A percentile compares a stretch with the other conserved stretches of the same genome.
Conservation (phyloP, 306 rosid species). For the Mimosa pudica region DNA sequence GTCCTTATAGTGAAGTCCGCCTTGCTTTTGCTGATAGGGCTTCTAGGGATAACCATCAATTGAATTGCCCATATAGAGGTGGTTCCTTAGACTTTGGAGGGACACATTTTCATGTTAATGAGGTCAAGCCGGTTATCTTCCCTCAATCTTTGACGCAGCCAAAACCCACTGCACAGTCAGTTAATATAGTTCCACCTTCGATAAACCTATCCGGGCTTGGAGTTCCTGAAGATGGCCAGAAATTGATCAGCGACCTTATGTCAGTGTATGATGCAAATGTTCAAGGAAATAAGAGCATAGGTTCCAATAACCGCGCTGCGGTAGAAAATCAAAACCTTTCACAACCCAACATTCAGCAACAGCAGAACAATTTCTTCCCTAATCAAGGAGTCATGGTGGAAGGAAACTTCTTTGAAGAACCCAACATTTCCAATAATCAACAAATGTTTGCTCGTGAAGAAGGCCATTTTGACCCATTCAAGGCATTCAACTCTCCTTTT, state of each 20-base stretch:
- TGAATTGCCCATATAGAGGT: constrained; percentile 51
- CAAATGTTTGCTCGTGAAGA: constrained; percentile 46
- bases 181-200: constrained; percentile 46
- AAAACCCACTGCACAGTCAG: constrained; percentile 42
- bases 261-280: constrained; percentile 51
- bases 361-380: constrained; percentile 36
- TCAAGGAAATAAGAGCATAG: constrained; percentile 45
- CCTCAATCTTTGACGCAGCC: constrained; percentile 53
- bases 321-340: constrained; percentile 41
- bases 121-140: constrained; percentile 58
- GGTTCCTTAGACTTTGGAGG: constrained; percentile 46
- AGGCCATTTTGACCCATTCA: constrained; percentile 50
- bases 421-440: constrained; percentile 34
- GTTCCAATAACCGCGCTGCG: constrained; percentile 27
- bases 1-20: constrained; percentile 54
- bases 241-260: constrained; percentile 62
- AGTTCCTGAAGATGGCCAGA: constrained; percentile 67
- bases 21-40: constrained; percentile 54
- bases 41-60: constrained; percentile 66
- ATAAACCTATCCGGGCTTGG: constrained; percentile 54
- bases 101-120: constrained; percentile 55
- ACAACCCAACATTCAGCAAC: constrained; percentile 44
- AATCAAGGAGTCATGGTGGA: constrained; percentile 50
- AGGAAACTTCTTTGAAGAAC: constrained; percentile 48
- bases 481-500: constrained; percentile 48